Conservation (phyloP, 1,284 basidiomycete genomes). For the Pseudozyma flocculosa region DNA sequence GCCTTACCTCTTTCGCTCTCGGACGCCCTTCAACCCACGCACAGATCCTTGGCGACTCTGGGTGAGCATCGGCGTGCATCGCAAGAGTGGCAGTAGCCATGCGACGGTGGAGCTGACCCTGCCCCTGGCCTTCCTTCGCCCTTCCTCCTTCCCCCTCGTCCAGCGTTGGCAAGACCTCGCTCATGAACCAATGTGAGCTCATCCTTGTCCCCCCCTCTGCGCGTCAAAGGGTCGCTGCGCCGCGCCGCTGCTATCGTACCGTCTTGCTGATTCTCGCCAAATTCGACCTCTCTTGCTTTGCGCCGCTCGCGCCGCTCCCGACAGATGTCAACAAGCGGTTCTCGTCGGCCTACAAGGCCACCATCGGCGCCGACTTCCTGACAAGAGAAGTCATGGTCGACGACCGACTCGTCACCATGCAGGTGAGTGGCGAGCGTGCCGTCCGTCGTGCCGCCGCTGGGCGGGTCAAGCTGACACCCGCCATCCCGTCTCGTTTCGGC, state of each 20-base stretch:
- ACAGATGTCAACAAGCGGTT: conserved; percentile 96
- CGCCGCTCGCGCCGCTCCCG: neutral
- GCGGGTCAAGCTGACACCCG: too few relatives aligned
- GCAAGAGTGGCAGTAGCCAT: too few relatives aligned
- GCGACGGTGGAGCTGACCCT: too few relatives aligned
- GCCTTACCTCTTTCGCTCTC: too few relatives aligned
- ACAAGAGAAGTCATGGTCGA: conserved; percentile 99
- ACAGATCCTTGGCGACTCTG: conserved; percentile 53
- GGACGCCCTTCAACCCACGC: too few relatives aligned
- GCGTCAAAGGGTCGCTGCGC: too few relatives aligned
- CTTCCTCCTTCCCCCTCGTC: too few relatives aligned
- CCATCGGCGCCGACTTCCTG: conserved; percentile 64
- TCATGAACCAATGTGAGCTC: conserved; percentile 88
- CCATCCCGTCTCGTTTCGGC: conserved; percentile 1
- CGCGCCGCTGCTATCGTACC: neutral
- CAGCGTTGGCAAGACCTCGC: conserved; percentile 98
- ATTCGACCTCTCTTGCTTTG: too few relatives aligned
- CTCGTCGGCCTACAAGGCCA: conserved; percentile 92
- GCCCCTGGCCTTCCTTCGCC: too few relatives aligned
- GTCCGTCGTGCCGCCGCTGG: neutral
- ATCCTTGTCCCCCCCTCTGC: neutral
- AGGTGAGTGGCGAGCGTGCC: conserved; percentile 67
- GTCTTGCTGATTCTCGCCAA: neutral
- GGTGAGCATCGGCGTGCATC: conserved; percentile 22
- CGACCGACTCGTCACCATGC: conserved; percentile 97